Evolutionary conservation across 2,329 filamentous ascomycete genomes (phyloP).

Genomic region (Metarhizium anisopliae): DNA sequence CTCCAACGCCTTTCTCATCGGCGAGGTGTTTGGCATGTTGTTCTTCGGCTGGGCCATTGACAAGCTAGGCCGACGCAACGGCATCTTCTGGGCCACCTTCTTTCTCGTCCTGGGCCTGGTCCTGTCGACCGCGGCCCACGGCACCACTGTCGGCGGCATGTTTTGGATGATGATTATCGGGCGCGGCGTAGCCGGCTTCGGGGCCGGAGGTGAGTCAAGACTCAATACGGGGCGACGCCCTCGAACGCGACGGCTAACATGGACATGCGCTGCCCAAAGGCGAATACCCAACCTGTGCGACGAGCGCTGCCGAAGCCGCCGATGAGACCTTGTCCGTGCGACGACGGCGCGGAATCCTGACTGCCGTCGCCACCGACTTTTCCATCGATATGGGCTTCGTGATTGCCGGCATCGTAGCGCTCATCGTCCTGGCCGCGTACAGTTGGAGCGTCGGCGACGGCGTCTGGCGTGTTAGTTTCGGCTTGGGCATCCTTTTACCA

Average conservation of each 20-base stretch:
- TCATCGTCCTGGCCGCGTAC: slow-evolving; percentile 33
- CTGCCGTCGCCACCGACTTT: slow-evolving; percentile 33
- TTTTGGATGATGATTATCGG: slow-evolving; percentile 42
- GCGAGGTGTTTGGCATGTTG: slow-evolving; percentile 32
- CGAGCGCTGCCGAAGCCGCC: slow-evolving; percentile 18
- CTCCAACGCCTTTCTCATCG: slow-evolving; percentile 30
- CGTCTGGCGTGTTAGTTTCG: slow-evolving; percentile 32
- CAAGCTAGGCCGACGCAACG: slow-evolving; percentile 34
- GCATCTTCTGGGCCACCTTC: slow-evolving; percentile 34
- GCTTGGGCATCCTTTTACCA: slow-evolving; percentile 22
- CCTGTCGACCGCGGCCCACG: slow-evolving; percentile 33
- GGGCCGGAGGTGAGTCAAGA: slow-evolving; percentile 25
- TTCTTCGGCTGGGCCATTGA: slow-evolving; percentile 33
- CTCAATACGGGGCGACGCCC: not conserved
- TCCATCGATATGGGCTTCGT: slow-evolving; percentile 25
- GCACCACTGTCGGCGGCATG: slow-evolving; percentile 32
- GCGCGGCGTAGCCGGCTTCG: slow-evolving; percentile 37
- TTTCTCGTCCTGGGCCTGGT: slow-evolving; percentile 37
- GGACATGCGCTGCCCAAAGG: slow-evolving; percentile 4
- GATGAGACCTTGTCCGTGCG: slow-evolving; percentile 18
- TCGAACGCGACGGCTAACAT: not conserved
- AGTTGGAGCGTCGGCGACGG: slow-evolving; percentile 24
- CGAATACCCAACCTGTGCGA: slow-evolving; percentile 21
- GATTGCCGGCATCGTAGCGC: slow-evolving; percentile 31
- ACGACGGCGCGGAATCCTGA: slow-evolving; percentile 19